A percentile compares a stretch with the other conserved stretches of the same genome.
phyloP scores from a whole-genome alignment of 306 rosid species.

The Quercus cerris region DNA sequence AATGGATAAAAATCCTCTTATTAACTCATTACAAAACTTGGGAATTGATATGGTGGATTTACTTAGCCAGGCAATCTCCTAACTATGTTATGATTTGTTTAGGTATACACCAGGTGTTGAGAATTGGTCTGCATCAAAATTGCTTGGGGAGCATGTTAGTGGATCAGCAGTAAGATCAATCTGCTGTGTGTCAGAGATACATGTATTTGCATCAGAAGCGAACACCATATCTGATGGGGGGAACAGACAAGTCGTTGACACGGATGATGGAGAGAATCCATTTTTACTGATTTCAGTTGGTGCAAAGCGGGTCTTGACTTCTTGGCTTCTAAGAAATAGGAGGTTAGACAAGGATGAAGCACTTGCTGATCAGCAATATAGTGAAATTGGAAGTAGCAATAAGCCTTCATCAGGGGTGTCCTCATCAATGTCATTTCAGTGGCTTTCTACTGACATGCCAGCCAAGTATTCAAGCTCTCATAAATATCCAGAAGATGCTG shows the following conservation, averaged over 20 bases:
- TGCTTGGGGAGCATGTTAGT: conserved; percentile 97
- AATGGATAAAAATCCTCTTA: too few species aligned
- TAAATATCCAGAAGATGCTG: conserved; percentile 26
- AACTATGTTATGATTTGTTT: conserved; percentile 23
- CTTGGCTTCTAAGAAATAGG: conserved; percentile 74
- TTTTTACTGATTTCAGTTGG: conserved; percentile 81
- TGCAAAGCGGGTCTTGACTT: conserved; percentile 93
- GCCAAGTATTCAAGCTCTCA: conserved; percentile 47
- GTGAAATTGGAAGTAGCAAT: conserved; percentile 29
- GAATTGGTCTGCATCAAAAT: conserved; percentile 79
- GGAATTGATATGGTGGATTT: neutral
- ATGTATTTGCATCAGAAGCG: conserved; percentile 41
- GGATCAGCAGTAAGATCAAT: conserved; percentile 96
- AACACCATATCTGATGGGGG: conserved; percentile 17
- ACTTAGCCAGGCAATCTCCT: neutral
- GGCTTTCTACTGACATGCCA: conserved; percentile 99
- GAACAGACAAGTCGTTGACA: conserved; percentile 20
- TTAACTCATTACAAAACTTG: neutral
- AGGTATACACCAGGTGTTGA: conserved; percentile 70
- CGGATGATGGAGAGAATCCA: conserved; percentile 49
- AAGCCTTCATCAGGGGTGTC: conserved; percentile 31
- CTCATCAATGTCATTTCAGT: conserved; percentile 80
- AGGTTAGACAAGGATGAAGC: conserved; percentile 31
- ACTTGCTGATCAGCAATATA: conserved; percentile 29
- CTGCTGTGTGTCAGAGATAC: conserved; percentile 68